Conservation (phyloP, 257 asterid genomes). For the Nicotiana noctiflora region DNA sequence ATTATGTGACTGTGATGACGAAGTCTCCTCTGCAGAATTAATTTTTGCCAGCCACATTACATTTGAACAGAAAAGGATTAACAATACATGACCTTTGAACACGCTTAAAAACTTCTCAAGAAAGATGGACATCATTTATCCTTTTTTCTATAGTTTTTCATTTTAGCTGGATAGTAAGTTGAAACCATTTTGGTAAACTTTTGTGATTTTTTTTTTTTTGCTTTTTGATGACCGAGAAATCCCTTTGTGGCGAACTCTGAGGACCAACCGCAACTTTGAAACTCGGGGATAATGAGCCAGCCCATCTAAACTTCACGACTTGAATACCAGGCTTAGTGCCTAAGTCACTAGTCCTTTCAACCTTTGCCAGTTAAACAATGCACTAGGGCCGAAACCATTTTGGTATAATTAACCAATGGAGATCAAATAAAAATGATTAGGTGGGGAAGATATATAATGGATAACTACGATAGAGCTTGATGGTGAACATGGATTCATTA, state of each 20-base stretch:
- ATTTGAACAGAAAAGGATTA: not conserved
- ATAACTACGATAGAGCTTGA: not conserved
- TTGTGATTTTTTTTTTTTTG: too few species aligned
- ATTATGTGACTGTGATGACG: slow-evolving; percentile 29
- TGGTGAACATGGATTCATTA: not conserved
- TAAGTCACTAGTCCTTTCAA: too few species aligned
- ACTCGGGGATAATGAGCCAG: too few species aligned
- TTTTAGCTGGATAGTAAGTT: not conserved
- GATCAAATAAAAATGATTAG: not conserved
- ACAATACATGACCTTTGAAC: not conserved
- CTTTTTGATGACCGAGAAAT: too few species aligned
- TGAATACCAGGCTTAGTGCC: too few species aligned
- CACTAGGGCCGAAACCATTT: not conserved
- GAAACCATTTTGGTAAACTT: not conserved
- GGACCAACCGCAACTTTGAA: too few species aligned
- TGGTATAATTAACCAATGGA: not conserved
- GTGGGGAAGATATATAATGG: not conserved
- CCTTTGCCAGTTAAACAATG: too few species aligned
- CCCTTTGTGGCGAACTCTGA: too few species aligned
- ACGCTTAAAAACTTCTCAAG: not conserved
- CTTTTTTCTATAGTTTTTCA: not conserved
- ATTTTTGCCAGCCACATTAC: slow-evolving; percentile 3
- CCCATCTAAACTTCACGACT: too few species aligned
- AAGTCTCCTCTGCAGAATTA: slow-evolving; percentile 36
- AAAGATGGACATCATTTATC: not conserved